Conservation (phyloP, 345 rosid species). For the Passiflora organensis region DNA sequence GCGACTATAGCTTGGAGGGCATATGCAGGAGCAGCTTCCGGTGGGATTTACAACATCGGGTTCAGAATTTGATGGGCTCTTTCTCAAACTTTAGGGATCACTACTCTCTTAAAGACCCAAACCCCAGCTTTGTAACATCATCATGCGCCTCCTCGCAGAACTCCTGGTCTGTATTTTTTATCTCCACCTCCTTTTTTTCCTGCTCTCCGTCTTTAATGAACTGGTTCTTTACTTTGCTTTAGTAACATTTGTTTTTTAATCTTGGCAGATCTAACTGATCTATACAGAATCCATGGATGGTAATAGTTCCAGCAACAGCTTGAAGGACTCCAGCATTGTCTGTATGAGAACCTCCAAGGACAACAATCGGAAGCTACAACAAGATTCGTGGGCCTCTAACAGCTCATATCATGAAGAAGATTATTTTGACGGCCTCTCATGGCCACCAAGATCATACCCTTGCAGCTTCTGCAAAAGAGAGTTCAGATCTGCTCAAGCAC, state of each 20-base stretch:
- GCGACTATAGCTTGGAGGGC: constrained; percentile 23
- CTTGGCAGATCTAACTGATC: constrained; percentile 22
- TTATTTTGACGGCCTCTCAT: constrained; percentile 58
- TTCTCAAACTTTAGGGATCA: neutral
- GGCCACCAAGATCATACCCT: constrained; percentile 95
- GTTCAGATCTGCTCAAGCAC: constrained; percentile 94
- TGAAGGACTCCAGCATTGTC: constrained; percentile 29
- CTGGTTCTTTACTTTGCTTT: neutral
- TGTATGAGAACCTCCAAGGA: constrained; percentile 19
- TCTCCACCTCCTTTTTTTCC: neutral
- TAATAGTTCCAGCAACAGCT: constrained; percentile 38
- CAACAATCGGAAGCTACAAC: constrained; percentile 14
- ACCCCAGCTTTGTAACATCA: constrained; percentile 12
- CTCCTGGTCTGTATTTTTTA: constrained; percentile 12
- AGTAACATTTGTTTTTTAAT: constrained; percentile 1
- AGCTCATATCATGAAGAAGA: constrained; percentile 45
- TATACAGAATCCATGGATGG: constrained; percentile 40
- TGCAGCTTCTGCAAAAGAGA: constrained; percentile 95
- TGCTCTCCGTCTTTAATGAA: neutral
- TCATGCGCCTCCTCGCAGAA: neutral
- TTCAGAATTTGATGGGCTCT: constrained; percentile 20
- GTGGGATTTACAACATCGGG: constrained; percentile 19
- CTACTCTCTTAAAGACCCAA: constrained; percentile 2
- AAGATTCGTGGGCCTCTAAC: constrained; percentile 35
- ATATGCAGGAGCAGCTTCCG: constrained; percentile 16